Evolutionary conservation across 345 rosid genomes (phyloP), one percentile per base, ranked within the genome.

Genomic region (Gynandropsis gynandra): DNA sequence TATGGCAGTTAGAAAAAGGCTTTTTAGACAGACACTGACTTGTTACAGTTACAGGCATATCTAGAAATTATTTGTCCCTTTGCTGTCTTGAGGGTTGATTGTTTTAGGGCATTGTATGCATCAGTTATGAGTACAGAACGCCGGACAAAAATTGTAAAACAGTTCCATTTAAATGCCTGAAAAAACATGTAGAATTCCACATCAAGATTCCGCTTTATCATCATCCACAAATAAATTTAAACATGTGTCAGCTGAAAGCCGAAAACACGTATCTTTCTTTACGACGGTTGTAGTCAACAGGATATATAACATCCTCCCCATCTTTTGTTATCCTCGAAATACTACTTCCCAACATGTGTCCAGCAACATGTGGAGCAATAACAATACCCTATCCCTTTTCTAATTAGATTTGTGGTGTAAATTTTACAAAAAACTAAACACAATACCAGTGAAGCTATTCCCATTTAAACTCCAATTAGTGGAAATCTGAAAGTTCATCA

Each of bases 361-460:
- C 98, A 64, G 96, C 96, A 42, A 68, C 89, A 65, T 92, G 96
- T 14, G 98, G 98, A 35, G 95, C 74, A 64, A 92, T 79, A 16
- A 92, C 98, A 73, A 92, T 87, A 21, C 96, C 96, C 67, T 92
- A 96, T 47, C 96, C 98, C 71, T 83, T 87, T 27, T 95, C 98
- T 92, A 61, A 52, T 33, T 29, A 27, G 12, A 38, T 27, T 9
- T 15, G 39, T 39, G 16, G 11, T 9, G n/a, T 6, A 35, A 16
- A 14, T 4, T 34, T 33, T n/a, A 39, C 34, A 31, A 38, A 52
- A n/a, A n/a, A n/a, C n/a, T n/a, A n/a, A n/a, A n/a, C n/a, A n/a
- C n/a, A n/a, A n/a, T n/a, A n/a, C n/a, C n/a, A n/a, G n/a, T n/a
- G n/a, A n/a, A n/a, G n/a, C n/a, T n/a, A n/a, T n/a, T n/a, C n/a